These are phyloP conservation scores for Primulina eburnea DNA, from an alignment of 257 asterid genomes.

Conservation along the genomic window DNA sequence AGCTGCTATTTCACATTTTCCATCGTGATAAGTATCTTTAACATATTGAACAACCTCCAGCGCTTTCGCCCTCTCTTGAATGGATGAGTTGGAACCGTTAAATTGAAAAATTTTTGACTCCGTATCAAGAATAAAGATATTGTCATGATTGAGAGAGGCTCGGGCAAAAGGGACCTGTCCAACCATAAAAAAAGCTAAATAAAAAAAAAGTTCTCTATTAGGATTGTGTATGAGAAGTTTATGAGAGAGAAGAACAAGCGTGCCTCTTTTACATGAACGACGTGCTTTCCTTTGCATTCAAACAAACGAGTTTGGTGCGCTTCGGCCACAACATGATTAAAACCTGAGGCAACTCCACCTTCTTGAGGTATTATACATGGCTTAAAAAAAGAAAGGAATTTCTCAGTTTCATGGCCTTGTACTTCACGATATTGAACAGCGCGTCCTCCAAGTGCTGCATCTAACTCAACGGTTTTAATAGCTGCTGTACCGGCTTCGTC, in stretches of 20 bases:
- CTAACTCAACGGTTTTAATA: slow-evolving; percentile 77
- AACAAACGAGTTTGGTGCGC: slow-evolving; percentile 57
- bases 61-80: slow-evolving; percentile 90
- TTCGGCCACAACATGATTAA: slow-evolving; percentile 52
- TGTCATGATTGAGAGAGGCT: slow-evolving; percentile 75
- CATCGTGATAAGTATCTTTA: slow-evolving; percentile 74
- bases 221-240: slow-evolving; percentile 17
- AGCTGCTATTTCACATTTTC: slow-evolving; percentile 76
- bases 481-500: slow-evolving; percentile 70
- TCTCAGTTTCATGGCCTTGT: slow-evolving; percentile 82
- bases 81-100: slow-evolving; percentile 73
- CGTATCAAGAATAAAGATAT: slow-evolving; percentile 74
- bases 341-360: slow-evolving; percentile 66
- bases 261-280: slow-evolving; percentile 77
- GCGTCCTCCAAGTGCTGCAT: slow-evolving; percentile 71
- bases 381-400: slow-evolving; percentile 79
- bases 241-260: slow-evolving; percentile 22
- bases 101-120: slow-evolving; percentile 71
- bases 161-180: slow-evolving; percentile 69
- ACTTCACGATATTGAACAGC: slow-evolving; percentile 88
- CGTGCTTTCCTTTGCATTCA: slow-evolving; percentile 80
- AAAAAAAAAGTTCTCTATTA: not conserved
- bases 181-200: slow-evolving; percentile 16
- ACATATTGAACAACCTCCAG: slow-evolving; percentile 86
- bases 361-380: slow-evolving; percentile 85